Conservation (phyloP, 768 basidiomycete genomes). For the Mycena epipterygia region DNA sequence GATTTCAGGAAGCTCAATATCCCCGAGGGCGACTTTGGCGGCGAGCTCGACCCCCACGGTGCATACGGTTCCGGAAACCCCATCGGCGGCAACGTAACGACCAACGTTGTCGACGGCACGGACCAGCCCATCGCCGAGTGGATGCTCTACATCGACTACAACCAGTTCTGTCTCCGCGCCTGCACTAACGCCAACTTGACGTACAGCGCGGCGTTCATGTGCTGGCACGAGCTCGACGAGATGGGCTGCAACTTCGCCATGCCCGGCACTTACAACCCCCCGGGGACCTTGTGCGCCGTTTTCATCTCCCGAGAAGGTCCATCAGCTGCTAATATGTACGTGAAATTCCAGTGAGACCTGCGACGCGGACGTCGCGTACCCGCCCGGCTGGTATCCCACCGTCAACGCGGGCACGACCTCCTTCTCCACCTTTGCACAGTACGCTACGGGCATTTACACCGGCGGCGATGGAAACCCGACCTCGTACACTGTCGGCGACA, state of each 20-base stretch:
- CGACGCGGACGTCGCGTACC: conserved; percentile 61
- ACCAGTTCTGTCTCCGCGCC: conserved; percentile 54
- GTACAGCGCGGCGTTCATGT: conserved; percentile 57
- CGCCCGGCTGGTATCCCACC: conserved; percentile 61
- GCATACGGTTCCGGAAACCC: conserved; percentile 57
- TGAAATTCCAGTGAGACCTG: conserved; percentile 51
- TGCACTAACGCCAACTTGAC: conserved; percentile 60
- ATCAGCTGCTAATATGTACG: not conserved
- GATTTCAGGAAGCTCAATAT: conserved; percentile 59
- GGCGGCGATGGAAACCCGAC: conserved; percentile 41
- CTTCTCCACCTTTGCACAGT: conserved; percentile 61
- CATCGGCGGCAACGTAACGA: conserved; percentile 60
- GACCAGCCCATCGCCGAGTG: conserved; percentile 55
- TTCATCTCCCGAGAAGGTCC: not conserved
- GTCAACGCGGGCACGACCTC: conserved; percentile 51
- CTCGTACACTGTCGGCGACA: conserved; percentile 56
- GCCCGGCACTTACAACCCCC: conserved; percentile 60
- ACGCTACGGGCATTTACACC: conserved; percentile 53
- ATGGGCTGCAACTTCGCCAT: conserved; percentile 62
- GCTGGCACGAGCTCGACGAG: conserved; percentile 60
- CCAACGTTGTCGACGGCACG: conserved; percentile 52
- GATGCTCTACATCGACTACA: conserved; percentile 55
- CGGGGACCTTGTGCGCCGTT: conserved; percentile 55
- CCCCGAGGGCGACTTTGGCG: conserved; percentile 54
- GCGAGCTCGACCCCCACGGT: conserved; percentile 62